These are phyloP conservation scores for Lactarius quietus DNA, from an alignment of 768 basidiomycete species.

Conservation along the genomic window DNA sequence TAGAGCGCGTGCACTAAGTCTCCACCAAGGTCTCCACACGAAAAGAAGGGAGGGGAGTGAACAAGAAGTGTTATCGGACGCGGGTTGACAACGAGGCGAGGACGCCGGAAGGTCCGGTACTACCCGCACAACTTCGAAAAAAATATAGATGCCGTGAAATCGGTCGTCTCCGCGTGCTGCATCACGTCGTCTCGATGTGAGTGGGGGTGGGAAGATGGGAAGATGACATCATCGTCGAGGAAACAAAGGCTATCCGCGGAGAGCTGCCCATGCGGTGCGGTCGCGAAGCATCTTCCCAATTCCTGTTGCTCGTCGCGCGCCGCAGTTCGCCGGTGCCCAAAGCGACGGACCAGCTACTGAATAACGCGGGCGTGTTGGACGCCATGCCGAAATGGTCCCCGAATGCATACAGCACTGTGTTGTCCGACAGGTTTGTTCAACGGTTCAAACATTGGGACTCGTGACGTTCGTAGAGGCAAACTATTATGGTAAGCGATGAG, in stretches of 20 bases:
- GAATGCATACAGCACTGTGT: not conserved
- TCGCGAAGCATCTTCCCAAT: constrained; percentile 11
- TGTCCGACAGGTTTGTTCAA: constrained; percentile 12
- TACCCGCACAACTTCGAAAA: not conserved
- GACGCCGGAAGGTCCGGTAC: not conserved
- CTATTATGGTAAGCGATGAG: not conserved
- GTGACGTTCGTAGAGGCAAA: constrained; percentile 3
- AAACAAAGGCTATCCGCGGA: constrained; percentile 17
- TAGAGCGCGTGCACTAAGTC: not conserved
- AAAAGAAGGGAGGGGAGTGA: not conserved
- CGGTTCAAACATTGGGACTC: constrained; percentile 13
- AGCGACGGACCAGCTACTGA: too few relatives aligned
- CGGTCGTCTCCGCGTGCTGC: not conserved
- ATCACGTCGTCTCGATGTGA: not conserved
- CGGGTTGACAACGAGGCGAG: not conserved
- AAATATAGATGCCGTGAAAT: not conserved
- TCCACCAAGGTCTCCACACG: too few relatives aligned
- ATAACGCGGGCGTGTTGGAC: constrained; percentile 1
- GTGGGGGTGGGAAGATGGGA: not conserved
- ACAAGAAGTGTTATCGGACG: not conserved
- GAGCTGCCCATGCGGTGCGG: constrained; percentile 5
- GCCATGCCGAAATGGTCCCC: constrained; percentile 15
- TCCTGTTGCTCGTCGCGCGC: constrained; percentile 7
- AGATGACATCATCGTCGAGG: constrained; percentile 9
- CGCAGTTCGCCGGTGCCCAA: not conserved